Evolutionary conservation across 2,329 filamentous ascomycete genomes (phyloP), one percentile per base, ranked within the genome.

Genomic region (Cladophialophora bantiana): DNA sequence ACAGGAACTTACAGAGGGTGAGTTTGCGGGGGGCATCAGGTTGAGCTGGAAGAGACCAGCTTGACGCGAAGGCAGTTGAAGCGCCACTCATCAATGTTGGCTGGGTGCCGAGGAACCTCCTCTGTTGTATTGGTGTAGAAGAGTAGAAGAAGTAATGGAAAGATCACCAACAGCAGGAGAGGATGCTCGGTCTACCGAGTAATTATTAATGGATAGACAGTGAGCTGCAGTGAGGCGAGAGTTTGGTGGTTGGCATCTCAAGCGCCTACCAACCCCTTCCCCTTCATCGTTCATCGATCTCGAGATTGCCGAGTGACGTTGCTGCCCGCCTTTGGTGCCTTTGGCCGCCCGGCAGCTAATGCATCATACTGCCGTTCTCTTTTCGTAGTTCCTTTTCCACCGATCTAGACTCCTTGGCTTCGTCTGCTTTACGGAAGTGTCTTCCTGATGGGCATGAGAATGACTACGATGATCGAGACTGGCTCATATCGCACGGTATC

Each of bases 21-120:
- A 77, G 74, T 81, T 82, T 70, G 75, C 78, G 70, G 80, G 80
- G 70, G 80, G 79, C 78, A 80, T 81, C 48, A 54, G 59, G 48
- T 38, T 35, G 45, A 4, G 18, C 5, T 31, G 45, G 18, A 20
- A n/a, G 48, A 61, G 34, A 34, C 18, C 20, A 61, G 48, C 6
- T 50, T 20, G 45, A 9, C 3, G 31, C 50, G 13, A 59, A 61
- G 48, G 20, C 31, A n/a, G 45, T 32, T 20, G 1, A n/a, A 58
- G 35, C n/a, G 35, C 55, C 40, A 38, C 32, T 58, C 48, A 54
- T 9, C 50, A 62, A 36, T 35, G 10, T 32, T 35, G 12, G 32
- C 12, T 7, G 58, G 35, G 26, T 18, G 3, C 26, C 26, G 26
- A 26, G 26, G 26, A 26, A 26, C 26, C 26, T 26, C 26, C 26